phyloP scores from a whole-genome alignment of 2,329 filamentous ascomycete species.

The Alternaria angustiovoidea region DNA sequence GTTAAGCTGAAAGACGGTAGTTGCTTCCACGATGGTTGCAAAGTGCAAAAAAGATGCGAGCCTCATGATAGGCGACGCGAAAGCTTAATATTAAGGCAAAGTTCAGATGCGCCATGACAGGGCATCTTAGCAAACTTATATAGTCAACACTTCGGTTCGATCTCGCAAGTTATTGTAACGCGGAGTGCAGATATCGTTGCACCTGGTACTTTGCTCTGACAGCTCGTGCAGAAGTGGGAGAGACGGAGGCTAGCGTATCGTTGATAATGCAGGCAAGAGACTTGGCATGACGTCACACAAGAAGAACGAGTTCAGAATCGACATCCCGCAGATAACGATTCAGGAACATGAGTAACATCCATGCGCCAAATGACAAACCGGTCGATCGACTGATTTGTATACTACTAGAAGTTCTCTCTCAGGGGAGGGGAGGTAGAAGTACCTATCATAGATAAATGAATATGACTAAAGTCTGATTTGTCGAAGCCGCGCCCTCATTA shows the following conservation, averaged over 20 bases:
- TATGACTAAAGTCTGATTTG: neutral
- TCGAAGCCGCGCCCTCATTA: neutral
- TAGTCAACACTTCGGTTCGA: neutral
- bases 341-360: neutral
- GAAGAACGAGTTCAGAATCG: neutral
- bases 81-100: neutral
- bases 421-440: slow-evolving; percentile 12
- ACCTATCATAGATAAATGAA: neutral
- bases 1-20: slow-evolving; percentile 10
- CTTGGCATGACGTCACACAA: slow-evolving; percentile 18
- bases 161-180: neutral
- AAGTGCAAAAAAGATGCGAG: neutral
- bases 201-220: neutral
- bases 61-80: slow-evolving; percentile 4
- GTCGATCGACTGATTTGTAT: neutral
- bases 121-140: neutral
- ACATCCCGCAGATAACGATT: slow-evolving; percentile 11
- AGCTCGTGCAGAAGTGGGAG: slow-evolving; percentile 9
- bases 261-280: slow-evolving; percentile 6
- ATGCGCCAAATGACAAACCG: neutral
- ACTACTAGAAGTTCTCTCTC: neutral
- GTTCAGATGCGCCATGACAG: neutral
- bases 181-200: neutral
- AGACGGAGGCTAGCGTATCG: slow-evolving; percentile 5
- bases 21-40: neutral